Conservation (phyloP, 192 early-diverging fungal species). For the Kappamyces sp. region DNA sequence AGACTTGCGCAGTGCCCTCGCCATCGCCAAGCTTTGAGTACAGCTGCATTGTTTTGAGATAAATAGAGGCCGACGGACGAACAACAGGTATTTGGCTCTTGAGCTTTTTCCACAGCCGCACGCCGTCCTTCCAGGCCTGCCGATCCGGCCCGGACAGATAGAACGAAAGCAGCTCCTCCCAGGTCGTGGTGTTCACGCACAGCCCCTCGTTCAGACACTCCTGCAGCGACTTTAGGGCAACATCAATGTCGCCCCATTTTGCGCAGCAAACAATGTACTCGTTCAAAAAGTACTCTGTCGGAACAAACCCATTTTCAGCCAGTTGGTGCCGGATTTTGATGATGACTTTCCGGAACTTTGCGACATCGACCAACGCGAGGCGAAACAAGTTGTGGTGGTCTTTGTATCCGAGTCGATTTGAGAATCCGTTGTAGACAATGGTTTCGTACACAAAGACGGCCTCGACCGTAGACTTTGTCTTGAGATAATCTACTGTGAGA, state of each 20-base stretch:
- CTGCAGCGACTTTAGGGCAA: background rate
- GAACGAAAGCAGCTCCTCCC: constrained; percentile 2
- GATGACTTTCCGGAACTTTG: constrained; percentile 17
- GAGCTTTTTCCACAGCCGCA: background rate
- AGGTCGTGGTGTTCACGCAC: background rate
- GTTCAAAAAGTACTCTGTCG: constrained; percentile 14
- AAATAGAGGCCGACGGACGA: background rate
- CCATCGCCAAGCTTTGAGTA: constrained; percentile 12
- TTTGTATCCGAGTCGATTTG: constrained; percentile 22
- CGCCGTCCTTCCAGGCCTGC: constrained; percentile 4
- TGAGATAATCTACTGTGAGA: constrained; percentile 13
- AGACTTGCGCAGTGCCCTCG: background rate
- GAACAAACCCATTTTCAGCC: constrained; percentile 2
- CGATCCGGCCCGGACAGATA: background rate
- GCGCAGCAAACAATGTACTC: constrained; percentile 8
- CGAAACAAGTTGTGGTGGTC: constrained; percentile 30
- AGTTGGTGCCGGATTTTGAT: constrained; percentile 3
- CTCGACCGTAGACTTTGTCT: constrained; percentile 20
- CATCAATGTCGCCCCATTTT: constrained; percentile 8
- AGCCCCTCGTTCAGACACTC: background rate
- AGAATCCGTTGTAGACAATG: constrained; percentile 23
- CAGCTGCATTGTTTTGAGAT: background rate
- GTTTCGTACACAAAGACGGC: constrained; percentile 23
- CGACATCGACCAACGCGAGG: constrained; percentile 16
- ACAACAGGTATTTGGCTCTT: background rate